Conservation (phyloP, 805 yeast genomes). For the Saturnispora besseyi region DNA sequence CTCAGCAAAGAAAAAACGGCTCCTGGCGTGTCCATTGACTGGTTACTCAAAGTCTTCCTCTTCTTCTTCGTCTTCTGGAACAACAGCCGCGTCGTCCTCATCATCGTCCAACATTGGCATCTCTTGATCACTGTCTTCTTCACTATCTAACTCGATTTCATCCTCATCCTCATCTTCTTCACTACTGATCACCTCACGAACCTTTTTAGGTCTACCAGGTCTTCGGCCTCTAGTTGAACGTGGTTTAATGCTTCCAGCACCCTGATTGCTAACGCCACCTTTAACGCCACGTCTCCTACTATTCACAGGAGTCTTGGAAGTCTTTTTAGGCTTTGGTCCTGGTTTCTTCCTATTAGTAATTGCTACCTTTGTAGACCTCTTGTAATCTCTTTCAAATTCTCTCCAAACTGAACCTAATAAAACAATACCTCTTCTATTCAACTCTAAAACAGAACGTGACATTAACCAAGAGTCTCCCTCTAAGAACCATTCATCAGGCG, state of each 20-base stretch:
- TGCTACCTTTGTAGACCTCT: not conserved
- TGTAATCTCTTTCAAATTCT: constrained; percentile 43
- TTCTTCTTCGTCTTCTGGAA: not conserved
- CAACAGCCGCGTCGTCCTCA: constrained; percentile 1
- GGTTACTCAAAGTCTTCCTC: not conserved
- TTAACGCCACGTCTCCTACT: not conserved
- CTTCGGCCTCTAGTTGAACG: not conserved
- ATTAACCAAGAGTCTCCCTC: constrained; percentile 68
- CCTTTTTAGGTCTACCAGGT: not conserved
- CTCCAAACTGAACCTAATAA: constrained; percentile 64
- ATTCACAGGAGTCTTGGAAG: not conserved
- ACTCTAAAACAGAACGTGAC: constrained; percentile 67
- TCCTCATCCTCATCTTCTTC: constrained; percentile 8
- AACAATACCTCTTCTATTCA: constrained; percentile 74
- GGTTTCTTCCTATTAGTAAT: not conserved
- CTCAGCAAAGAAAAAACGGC: not conserved
- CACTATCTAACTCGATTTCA: constrained; percentile 1
- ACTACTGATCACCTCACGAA: not conserved
- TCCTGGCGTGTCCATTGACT: no score
- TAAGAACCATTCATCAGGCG: constrained; percentile 4
- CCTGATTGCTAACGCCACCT: not conserved
- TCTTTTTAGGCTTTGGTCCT: not conserved
- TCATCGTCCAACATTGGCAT: constrained; percentile 5
- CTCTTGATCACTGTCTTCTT: constrained; percentile 1
- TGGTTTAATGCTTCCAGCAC: not conserved